These are phyloP conservation scores for Phanerodontia chrysosporium DNA, from an alignment of 768 basidiomycete species.

Conservation along the genomic window DNA sequence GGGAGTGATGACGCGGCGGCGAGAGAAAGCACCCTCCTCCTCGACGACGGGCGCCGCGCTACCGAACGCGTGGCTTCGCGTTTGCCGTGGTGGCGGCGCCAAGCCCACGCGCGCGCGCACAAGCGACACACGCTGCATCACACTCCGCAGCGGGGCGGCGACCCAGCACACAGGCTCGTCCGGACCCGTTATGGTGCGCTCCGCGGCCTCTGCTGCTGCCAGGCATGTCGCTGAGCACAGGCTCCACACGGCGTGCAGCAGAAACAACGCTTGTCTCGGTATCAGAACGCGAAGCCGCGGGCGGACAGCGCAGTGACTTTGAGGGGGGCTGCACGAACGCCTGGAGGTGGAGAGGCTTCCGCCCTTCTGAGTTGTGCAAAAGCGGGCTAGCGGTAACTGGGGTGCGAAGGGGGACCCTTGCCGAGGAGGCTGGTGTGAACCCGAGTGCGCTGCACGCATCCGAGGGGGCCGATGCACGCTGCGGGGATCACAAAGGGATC, in stretches of 20 bases:
- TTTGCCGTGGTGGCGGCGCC: not conserved
- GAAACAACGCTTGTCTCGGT: no score
- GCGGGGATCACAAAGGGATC: not conserved
- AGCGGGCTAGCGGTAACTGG: not conserved
- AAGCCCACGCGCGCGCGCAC: no score
- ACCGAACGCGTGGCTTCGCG: not conserved
- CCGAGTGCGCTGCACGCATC: not conserved
- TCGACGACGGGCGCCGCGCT: not conserved
- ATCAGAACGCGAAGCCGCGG: no score
- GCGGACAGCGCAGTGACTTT: not conserved
- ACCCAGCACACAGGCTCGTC: not conserved
- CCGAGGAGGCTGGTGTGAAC: not conserved
- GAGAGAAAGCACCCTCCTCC: not conserved
- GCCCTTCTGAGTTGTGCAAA: not conserved
- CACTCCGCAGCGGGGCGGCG: not conserved
- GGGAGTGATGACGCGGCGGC: conserved; percentile 1
- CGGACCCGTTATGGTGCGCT: not conserved
- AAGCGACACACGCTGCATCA: not conserved
- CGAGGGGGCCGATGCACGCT: not conserved
- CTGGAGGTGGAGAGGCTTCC: conserved; percentile 1
- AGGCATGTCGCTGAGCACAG: no score
- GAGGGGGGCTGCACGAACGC: not conserved
- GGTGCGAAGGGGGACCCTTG: not conserved
- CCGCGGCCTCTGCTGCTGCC: not conserved
- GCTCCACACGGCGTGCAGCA: no score